Evolutionary conservation across 306 rosid genomes (phyloP), one percentile per base, ranked within the genome.

Genomic region (Erythrophleum fordii): DNA sequence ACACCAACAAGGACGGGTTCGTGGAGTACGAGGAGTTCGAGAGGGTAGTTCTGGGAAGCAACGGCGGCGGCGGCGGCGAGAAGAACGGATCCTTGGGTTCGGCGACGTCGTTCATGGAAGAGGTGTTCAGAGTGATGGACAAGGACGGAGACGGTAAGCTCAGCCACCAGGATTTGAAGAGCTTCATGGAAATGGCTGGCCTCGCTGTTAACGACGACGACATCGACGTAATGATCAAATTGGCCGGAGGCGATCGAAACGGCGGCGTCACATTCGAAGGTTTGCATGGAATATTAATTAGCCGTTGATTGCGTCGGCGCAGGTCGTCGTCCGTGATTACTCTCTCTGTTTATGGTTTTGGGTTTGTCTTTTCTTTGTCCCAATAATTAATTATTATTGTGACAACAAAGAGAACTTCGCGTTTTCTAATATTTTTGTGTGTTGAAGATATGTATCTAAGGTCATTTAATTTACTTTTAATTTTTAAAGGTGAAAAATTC

Each of bases 21-120:
- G 97, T 96, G 23, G 93, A 89, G 84, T 96, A 90, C 88, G 91
- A 96, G 11, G 99, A 96, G 80, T 96, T 96, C 82, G 94, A 96
- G 86, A 83, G 88, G 29, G 94, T 93, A 44, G 86, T 93, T 18
- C 61, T 81, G 48, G 87, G 81, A 0, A 75, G 80, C 12, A 70
- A 80, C 16, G 35, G n/a, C 29, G 76, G 77, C 8, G 25, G 22
- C n/a, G 76, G 77, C 8, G 25, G 22, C n/a, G 80, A 66, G 70
- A 22, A 69, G 20, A 81, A 28, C 42, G 78, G 59, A 1, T 26
- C 84, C 45, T 35, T 18, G 2, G 86, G 81, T 22, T 80, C 83
- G 17, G 86, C 49, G 29, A 66, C 31, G 72, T 11, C 72, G 31
- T 83, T 95, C 5, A 89, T 96, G 93, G 94, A 89, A 70, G 99